Base-by-base conservation (phyloP, 306 rosid genomes). In the Cicer pinnatifidum region DNA sequence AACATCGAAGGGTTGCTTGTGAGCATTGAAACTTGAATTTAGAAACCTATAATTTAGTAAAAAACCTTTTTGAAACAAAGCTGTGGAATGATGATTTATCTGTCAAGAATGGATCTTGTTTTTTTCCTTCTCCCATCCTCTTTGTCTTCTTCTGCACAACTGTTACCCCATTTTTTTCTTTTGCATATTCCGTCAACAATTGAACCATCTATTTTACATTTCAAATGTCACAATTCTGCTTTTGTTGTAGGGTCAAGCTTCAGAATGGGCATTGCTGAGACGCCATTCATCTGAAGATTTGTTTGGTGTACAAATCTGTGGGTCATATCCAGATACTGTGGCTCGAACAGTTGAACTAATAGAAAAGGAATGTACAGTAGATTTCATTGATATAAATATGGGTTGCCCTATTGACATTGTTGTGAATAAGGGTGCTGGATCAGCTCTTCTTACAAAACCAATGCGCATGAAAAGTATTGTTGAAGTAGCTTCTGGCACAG, bases 371-470 rank as follows among this genome's bases (percentile, higher is more conserved):
- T 93, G 97, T n/a, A 68, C 85, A 1, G 70, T 89, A 23, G 98
- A 93, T 82, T 93, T 94, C 71, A 85, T 94, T 78, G 98, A 89
- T 82, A 88, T 94, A 80, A 94, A 94, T 76, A 91, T 94, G 98
- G 97, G 96, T 54, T 94, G 98, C 86, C 97, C 97, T 37, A 94
- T 94, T 28, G 97, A 94, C 83, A 79, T 94, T 84, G 98, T 94
- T 63, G 90, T 86, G 71, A 90, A 84, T 79, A 94, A 91, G 85
- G 97, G 96, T 83, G 96, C 98, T 75, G 98, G 98, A 68, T 94
- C 98, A 51, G 97, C 96, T 75, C 97, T 91, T 82, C 87, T 94
- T 56, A 88, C 76, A 6, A 94, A 91, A 80, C 96, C 98, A 77
- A 88, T 85, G 96, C 92, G 92, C 72, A 89, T 94, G 88, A 88